Conservation (phyloP, 805 yeast species). For the Teunomyces stri region DNA sequence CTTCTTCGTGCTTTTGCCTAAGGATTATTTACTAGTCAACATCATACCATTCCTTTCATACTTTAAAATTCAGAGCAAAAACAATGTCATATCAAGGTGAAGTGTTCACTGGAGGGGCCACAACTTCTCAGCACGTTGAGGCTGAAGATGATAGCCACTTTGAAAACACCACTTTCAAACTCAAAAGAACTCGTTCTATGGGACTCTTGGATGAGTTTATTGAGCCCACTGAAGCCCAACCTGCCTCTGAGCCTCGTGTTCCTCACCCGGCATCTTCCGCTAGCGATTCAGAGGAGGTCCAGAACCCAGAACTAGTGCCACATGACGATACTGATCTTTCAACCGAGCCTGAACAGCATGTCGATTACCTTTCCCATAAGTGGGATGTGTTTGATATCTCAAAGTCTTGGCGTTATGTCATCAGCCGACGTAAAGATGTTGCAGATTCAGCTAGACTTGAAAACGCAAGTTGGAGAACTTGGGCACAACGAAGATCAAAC, state of each 20-base stretch:
- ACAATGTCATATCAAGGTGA: constrained; percentile 13
- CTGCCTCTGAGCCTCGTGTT: background rate
- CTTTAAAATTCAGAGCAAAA: constrained; percentile 1
- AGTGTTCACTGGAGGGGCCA: constrained; percentile 55
- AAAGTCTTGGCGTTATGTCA: constrained; percentile 93
- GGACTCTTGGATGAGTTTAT: constrained; percentile 75
- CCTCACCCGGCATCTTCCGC: constrained; percentile 2
- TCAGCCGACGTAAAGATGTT: constrained; percentile 74
- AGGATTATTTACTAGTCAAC: too few relatives aligned
- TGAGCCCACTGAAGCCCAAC: constrained; percentile 29
- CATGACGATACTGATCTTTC: constrained; percentile 83
- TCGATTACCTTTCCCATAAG: constrained; percentile 90
- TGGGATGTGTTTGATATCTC: constrained; percentile 96
- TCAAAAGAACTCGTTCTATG: constrained; percentile 79
- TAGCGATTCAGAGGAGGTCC: constrained; percentile 1
- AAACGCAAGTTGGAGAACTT: constrained; percentile 91
- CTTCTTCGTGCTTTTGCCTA: too few relatives aligned
- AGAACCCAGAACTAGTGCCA: constrained; percentile 44
- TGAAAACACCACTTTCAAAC: constrained; percentile 63
- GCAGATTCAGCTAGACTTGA: constrained; percentile 62
- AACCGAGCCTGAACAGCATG: constrained; percentile 83
- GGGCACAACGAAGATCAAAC: constrained; percentile 78
- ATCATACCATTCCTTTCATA: background rate
- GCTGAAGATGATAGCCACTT: constrained; percentile 73
- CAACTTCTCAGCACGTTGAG: constrained; percentile 64